Evolutionary conservation across 106 monocot genomes (phyloP).

Genomic region (Platanthera guangdongensis): DNA sequence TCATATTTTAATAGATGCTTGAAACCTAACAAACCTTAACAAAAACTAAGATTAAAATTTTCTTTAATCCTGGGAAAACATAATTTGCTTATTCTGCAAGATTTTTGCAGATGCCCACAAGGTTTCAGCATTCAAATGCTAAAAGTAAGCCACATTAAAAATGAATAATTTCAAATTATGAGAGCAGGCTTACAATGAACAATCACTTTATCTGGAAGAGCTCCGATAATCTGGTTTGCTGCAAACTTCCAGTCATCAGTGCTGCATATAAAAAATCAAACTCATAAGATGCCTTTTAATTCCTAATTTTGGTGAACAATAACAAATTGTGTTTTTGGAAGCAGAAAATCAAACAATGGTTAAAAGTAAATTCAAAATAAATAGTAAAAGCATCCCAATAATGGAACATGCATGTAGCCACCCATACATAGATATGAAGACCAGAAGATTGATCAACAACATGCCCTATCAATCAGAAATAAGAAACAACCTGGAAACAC

Average conservation of each 20-base stretch:
- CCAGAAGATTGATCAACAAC: neutral
- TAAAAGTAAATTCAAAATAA: neutral
- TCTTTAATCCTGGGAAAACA: neutral
- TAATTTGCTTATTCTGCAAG: neutral
- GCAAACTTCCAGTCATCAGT: slow-evolving; percentile 70
- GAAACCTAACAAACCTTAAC: neutral
- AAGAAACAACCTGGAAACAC: too few relatives aligned
- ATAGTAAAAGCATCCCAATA: neutral
- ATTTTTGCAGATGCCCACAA: neutral
- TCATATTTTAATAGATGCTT: neutral
- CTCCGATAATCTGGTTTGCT: slow-evolving; percentile 45
- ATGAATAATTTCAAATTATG: neutral
- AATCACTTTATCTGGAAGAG: slow-evolving; percentile 60
- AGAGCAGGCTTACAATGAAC: slow-evolving; percentile 65
- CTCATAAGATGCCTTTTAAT: neutral
- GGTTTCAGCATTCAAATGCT: neutral
- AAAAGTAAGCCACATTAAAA: neutral
- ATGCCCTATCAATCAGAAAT: neutral
- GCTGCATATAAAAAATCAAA: slow-evolving; percentile 30
- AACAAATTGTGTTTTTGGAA: neutral
- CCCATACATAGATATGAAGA: neutral
- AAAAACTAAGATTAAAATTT: neutral
- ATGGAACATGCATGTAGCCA: neutral
- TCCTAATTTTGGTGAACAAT: neutral
- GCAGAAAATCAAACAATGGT: neutral